A percentile compares a stretch with the other conserved stretches of the same genome.
Evolutionary conservation across 192 early-diverging fungal genomes (phyloP).

Genomic region (Rhizoclosmatium sp.): DNA sequence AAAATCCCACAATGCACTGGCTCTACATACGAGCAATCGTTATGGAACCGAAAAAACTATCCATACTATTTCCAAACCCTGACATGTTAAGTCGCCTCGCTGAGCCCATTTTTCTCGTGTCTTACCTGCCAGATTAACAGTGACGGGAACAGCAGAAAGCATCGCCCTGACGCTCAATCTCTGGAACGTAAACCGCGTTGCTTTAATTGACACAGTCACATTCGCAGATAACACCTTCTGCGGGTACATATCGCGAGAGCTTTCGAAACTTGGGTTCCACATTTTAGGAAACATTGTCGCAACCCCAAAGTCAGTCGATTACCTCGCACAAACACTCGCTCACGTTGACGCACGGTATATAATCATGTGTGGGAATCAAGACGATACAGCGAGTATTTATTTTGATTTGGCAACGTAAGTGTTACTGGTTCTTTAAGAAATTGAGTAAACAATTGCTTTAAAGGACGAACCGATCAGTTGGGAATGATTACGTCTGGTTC

Average conservation of each 20-base stretch:
- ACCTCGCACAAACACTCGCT: not conserved
- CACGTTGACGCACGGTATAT: not conserved
- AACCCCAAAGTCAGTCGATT: no score
- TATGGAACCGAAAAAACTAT: not conserved
- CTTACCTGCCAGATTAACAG: no score
- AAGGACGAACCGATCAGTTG: not conserved
- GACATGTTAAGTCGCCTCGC: no score
- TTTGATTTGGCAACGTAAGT: not conserved
- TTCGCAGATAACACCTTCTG: no score
- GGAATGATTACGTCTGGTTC: constrained; percentile 17
- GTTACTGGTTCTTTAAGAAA: not conserved
- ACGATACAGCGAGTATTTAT: not conserved
- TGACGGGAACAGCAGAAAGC: not conserved
- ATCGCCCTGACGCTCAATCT: not conserved
- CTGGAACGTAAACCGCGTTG: not conserved
- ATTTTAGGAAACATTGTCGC: no score
- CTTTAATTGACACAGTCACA: not conserved
- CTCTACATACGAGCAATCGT: not conserved
- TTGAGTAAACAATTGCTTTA: no score
- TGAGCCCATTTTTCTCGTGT: no score
- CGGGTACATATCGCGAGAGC: no score
- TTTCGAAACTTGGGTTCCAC: no score
- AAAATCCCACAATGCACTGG: not conserved
- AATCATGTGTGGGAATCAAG: not conserved
- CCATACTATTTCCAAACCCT: not conserved